Percentiles rank a stretch among this genome's conserved stretches.
These are phyloP conservation scores for Aspergillus fischeri DNA, from an alignment of 2,329 filamentous ascomycete species.

Conservation along the genomic window DNA sequence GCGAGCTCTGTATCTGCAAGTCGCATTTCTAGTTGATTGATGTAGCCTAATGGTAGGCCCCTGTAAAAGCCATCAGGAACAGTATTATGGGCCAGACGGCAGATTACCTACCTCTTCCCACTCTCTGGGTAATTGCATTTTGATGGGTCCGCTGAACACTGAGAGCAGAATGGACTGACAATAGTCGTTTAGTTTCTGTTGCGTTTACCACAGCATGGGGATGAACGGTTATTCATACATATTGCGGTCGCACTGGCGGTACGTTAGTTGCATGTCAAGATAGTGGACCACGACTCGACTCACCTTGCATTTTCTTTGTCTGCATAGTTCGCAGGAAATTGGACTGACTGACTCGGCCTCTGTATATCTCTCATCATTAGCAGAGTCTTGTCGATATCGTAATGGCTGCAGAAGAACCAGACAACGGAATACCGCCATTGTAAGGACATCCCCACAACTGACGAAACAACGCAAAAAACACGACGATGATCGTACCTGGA, in stretches of 20 bases:
- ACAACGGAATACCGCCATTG: too few relatives aligned
- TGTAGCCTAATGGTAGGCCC: constrained; percentile 32
- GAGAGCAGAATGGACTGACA: constrained; percentile 12
- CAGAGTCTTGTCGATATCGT: background rate
- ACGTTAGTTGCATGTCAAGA: background rate
- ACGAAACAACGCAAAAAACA: background rate
- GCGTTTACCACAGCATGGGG: background rate
- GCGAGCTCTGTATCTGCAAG: constrained; percentile 28
- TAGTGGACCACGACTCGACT: background rate
- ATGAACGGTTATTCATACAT: constrained; percentile 3
- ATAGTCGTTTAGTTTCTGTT: background rate
- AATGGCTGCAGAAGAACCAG: too few relatives aligned
- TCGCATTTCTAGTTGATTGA: constrained; percentile 37
- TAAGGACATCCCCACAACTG: background rate
- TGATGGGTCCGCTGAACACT: constrained; percentile 9
- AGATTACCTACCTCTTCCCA: constrained; percentile 12
- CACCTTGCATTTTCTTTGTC: constrained; percentile 19
- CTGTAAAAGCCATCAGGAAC: background rate
- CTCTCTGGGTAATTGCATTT: constrained; percentile 16
- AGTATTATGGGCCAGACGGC: background rate
- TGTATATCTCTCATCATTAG: background rate
- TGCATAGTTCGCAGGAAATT: constrained; percentile 16
- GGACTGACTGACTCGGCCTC: background rate
- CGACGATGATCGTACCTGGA: background rate
- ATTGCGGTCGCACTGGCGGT: constrained; percentile 13